phyloP scores from a whole-genome alignment of 2,329 filamentous ascomycete species.

The Fusarium piperis region DNA sequence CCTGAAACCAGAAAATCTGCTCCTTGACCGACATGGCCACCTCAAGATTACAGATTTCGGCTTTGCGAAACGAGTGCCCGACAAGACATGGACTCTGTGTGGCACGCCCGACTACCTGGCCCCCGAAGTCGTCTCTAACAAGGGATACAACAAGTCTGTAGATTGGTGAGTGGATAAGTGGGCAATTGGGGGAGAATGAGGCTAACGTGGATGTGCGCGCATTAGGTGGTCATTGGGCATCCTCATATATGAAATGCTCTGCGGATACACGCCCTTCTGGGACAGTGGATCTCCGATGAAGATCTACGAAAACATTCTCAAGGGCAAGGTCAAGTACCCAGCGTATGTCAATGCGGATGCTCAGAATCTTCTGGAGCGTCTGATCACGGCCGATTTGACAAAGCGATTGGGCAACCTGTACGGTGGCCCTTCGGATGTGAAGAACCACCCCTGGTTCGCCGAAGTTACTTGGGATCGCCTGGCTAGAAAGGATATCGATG shows the following conservation, averaged over 20 bases:
- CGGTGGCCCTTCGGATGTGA: conserved; percentile 89
- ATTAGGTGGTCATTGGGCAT: conserved; percentile 97
- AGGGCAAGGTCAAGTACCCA: conserved; percentile 95
- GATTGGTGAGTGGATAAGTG: conserved; percentile 78
- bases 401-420: conserved; percentile 95
- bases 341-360: conserved; percentile 95
- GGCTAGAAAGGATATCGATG: conserved; percentile 95
- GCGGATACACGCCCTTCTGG: conserved; percentile 99
- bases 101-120: conserved; percentile 98
- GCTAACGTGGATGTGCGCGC: conserved; percentile 11
- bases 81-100: conserved; percentile 99
- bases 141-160: conserved; percentile 99
- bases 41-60: conserved; percentile 98
- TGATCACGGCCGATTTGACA: conserved; percentile 94
- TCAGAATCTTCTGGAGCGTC: conserved; percentile 87
- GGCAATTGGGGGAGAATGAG: not conserved
- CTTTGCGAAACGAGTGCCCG: conserved; percentile 96
- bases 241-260: conserved; percentile 99
- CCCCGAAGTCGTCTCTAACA: conserved; percentile 97
- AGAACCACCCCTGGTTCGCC: conserved; percentile 94
- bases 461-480: conserved; percentile 98
- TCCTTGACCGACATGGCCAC: conserved; percentile 92
- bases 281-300: conserved; percentile 97
- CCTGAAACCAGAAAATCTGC: conserved; percentile 92
- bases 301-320: conserved; percentile 99